These are phyloP conservation scores for Gnetum montanum DNA, from an alignment of 75 land plant genomes.

Conservation along the genomic window DNA sequence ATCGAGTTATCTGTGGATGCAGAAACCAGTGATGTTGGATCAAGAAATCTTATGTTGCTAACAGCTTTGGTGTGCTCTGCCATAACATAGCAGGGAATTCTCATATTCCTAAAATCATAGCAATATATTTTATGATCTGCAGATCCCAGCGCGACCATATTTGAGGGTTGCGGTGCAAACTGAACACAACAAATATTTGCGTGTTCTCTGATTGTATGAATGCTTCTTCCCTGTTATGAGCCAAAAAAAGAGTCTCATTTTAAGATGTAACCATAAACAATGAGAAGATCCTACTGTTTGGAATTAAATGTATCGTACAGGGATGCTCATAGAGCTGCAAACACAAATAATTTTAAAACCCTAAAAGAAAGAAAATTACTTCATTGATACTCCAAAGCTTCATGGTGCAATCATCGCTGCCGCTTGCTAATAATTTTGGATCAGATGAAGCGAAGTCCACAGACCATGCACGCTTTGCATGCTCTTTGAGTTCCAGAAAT, in stretches of 20 bases:
- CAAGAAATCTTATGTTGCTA: conserved; percentile 70
- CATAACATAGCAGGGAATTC: conserved; percentile 42
- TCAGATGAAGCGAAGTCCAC: conserved; percentile 75
- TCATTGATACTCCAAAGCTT: conserved; percentile 92
- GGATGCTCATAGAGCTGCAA: conserved; percentile 29
- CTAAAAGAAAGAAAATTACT: conserved; percentile 39
- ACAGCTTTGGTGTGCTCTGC: conserved; percentile 65
- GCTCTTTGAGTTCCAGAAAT: conserved; percentile 67
- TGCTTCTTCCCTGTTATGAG: conserved; percentile 70
- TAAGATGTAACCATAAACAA: neutral
- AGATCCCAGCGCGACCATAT: conserved; percentile 60
- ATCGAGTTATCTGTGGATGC: conserved; percentile 73
- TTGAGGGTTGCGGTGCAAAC: conserved; percentile 55
- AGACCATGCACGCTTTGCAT: conserved; percentile 75
- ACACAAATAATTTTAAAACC: conserved; percentile 15
- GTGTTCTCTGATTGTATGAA: conserved; percentile 59
- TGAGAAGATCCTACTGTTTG: neutral
- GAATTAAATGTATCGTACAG: conserved; percentile 1
- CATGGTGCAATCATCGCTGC: conserved; percentile 73
- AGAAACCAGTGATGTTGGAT: conserved; percentile 53
- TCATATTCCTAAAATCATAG: conserved; percentile 69
- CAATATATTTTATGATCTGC: conserved; percentile 72
- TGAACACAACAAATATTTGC: conserved; percentile 85
- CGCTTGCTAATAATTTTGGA: conserved; percentile 66
- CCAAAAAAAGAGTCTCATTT: conserved; percentile 14